Conservation (phyloP, 257 asterid species). For the Leonotis leonurus region DNA sequence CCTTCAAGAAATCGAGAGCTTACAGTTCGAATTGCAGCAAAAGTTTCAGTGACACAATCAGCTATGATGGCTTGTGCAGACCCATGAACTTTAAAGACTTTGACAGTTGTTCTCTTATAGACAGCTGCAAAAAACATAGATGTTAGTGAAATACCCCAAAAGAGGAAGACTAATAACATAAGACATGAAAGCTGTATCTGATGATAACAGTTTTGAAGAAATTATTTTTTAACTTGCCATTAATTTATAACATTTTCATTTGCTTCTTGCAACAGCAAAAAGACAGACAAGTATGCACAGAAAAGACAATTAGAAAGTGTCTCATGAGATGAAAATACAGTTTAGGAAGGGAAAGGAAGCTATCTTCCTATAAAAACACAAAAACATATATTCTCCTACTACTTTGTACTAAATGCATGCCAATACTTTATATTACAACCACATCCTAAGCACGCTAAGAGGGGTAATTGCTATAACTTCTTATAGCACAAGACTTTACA, state of each 20-base stretch:
- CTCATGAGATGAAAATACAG: too few species aligned
- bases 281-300: not conserved
- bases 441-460: too few species aligned
- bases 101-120: slow-evolving; percentile 87
- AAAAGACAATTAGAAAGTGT: too few species aligned
- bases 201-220: not conserved
- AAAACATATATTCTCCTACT: too few species aligned
- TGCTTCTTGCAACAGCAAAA: slow-evolving; percentile 1
- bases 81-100: slow-evolving; percentile 89
- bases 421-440: too few species aligned
- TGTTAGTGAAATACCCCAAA: slow-evolving; percentile 20
- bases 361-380: too few species aligned
- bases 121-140: slow-evolving; percentile 44
- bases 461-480: too few species aligned
- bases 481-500: too few species aligned
- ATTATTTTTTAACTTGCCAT: not conserved
- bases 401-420: too few species aligned
- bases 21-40: slow-evolving; percentile 96
- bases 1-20: slow-evolving; percentile 24
- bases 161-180: slow-evolving; percentile 3
- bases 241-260: not conserved
- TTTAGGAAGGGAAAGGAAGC: too few species aligned
- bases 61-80: slow-evolving; percentile 84
- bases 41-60: slow-evolving; percentile 74
- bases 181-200: not conserved